Evolutionary conservation across 495 filamentous ascomycete species (phyloP), one percentile per base, ranked within the genome.

Genomic region (Neurospora sublineolata): DNA sequence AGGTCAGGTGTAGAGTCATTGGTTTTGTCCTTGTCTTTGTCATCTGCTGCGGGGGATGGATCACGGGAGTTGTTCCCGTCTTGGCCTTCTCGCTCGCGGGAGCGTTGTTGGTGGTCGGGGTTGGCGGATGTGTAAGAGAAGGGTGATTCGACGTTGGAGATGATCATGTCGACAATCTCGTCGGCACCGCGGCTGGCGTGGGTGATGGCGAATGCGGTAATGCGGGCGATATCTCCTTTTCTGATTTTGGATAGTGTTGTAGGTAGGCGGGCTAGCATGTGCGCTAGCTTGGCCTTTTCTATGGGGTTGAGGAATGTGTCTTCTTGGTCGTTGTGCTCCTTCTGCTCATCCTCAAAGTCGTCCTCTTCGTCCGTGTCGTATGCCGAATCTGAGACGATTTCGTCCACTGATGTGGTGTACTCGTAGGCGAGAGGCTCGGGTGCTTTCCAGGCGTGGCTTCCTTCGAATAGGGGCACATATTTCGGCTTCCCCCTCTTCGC

Each of bases 361-460:
- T 97, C 94, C 36, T 97, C 93, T 36, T 97, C 94, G 1, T 89
- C 92, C 0, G 92, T 94, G 77, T 93, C 86, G 78, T 96, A 97
- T 72, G 96, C 93, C 0, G 90, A 85, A 70, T 95, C 92, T 4
- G 89, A 90, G 5, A 94, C 87, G 75, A 97, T 90, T 73, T 96
- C 90, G 23, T 91, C 88, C 9, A 97, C 79, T 0, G 80, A 80
- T 2, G 93, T 94, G 23, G 86, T 85, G 74, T 91, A 93, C 76
- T 95, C 92, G 76, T 91, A 97, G 27, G 86, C 85, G 18, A 94
- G 82, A 23, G 82, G 80, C 67, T 91, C 88, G 1, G 93, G 92
- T n/a, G 85, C 79, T 37, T 87, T 83, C 93, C 93, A 97, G 42
- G 83, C 84, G 60, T 91, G 83, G 64, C 86, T 87, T 16, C 87